These are phyloP conservation scores for Puccinia sorghi DNA, from an alignment of 1,284 basidiomycete genomes.

Conservation along the genomic window DNA sequence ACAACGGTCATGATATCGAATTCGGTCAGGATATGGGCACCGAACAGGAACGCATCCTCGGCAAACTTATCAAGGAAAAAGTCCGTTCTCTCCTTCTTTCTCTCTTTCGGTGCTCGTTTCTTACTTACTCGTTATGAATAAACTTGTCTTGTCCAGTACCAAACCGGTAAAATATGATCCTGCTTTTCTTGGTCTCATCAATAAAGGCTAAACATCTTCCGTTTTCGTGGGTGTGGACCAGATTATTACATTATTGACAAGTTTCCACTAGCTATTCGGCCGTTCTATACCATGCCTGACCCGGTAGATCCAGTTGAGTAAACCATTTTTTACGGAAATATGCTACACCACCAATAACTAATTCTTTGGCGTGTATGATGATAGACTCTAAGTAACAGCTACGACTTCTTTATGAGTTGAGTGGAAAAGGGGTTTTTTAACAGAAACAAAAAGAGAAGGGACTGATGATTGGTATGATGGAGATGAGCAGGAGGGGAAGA, in stretches of 20 bases:
- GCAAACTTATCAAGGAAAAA: slow-evolving; percentile 44
- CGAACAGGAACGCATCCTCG: slow-evolving; percentile 45
- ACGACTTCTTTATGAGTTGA: slow-evolving; percentile 50
- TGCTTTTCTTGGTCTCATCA: too few relatives aligned
- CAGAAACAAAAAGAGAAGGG: too few relatives aligned
- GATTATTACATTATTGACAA: slow-evolving; percentile 99
- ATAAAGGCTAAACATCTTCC: too few relatives aligned
- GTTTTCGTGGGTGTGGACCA: slow-evolving; percentile 68
- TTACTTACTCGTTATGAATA: neutral
- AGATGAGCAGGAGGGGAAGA: slow-evolving; percentile 58
- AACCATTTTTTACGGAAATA: neutral
- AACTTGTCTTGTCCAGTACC: neutral
- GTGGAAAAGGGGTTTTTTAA: neutral
- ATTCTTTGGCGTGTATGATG: neutral
- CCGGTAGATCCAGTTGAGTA: slow-evolving; percentile 73
- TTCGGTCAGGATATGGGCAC: slow-evolving; percentile 76
- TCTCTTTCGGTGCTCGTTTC: neutral
- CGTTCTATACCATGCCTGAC: slow-evolving; percentile 99
- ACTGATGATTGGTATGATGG: too few relatives aligned
- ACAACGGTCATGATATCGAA: slow-evolving; percentile 59
- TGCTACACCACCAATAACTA: neutral
- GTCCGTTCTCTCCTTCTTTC: neutral
- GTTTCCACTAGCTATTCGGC: slow-evolving; percentile 86
- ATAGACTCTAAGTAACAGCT: slow-evolving; percentile 47
- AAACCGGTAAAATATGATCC: slow-evolving; percentile 6